These are phyloP conservation scores for Cystobasidium ongulense DNA, from an alignment of 768 basidiomycete species.

Conservation along the genomic window DNA sequence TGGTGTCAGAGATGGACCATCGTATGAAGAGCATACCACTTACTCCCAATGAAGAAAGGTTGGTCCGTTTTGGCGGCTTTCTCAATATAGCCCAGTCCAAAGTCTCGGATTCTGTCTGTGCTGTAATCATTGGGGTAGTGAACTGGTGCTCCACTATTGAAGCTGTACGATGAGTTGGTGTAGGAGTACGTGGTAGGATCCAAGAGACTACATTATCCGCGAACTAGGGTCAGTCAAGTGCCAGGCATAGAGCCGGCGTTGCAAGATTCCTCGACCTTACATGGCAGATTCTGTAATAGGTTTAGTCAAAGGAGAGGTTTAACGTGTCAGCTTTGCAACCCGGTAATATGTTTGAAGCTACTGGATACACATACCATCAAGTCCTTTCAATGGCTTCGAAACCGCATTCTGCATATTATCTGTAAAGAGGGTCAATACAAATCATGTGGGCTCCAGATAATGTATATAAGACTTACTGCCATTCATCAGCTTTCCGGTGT, in stretches of 20 bases:
- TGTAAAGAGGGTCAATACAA: too few species aligned
- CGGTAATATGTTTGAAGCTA: background rate
- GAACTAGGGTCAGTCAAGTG: too few species aligned
- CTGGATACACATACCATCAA: background rate
- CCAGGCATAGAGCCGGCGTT: background rate
- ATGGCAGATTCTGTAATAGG: too few species aligned
- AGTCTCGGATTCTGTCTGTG: constrained; percentile 34
- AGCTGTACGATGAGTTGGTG: constrained; percentile 9
- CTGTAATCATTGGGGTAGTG: constrained; percentile 27
- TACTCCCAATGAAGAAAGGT: constrained; percentile 37
- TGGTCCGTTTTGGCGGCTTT: constrained; percentile 11
- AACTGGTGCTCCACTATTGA: background rate
- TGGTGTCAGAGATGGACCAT: background rate
- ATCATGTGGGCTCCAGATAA: too few species aligned
- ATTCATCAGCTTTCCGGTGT: constrained; percentile 38
- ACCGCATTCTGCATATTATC: constrained; percentile 27
- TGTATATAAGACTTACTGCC: constrained; percentile 14
- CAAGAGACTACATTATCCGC: too few species aligned
- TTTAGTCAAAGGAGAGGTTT: too few species aligned
- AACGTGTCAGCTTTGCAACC: too few species aligned
- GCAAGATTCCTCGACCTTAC: background rate
- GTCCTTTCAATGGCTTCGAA: constrained; percentile 18
- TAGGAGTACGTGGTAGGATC: constrained; percentile 38
- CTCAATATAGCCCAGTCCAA: constrained; percentile 24
- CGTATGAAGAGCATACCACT: background rate